These are phyloP conservation scores for Phialophora macrospora DNA, from an alignment of 2,329 filamentous ascomycete species.

Conservation along the genomic window DNA sequence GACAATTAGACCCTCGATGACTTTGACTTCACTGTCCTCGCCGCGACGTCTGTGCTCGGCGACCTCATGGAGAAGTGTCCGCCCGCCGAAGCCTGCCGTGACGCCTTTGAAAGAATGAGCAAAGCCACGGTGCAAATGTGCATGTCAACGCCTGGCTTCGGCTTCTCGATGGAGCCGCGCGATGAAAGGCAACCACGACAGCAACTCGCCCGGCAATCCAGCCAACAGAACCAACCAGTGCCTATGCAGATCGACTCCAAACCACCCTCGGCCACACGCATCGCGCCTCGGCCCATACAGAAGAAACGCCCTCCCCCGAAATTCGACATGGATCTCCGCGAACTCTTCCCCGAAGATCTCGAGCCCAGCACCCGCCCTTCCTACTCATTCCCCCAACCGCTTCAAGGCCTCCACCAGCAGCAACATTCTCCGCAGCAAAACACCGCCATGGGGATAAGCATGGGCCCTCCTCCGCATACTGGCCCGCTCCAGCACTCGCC, in stretches of 20 bases:
- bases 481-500: slow-evolving; percentile 13
- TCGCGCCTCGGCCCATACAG: slow-evolving; percentile 25
- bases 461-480: slow-evolving; percentile 4
- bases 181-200: slow-evolving; percentile 25
- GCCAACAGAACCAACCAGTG: slow-evolving; percentile 39
- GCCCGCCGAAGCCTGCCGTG: slow-evolving; percentile 89
- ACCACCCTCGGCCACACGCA: slow-evolving; percentile 14
- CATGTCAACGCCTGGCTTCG: slow-evolving; percentile 82
- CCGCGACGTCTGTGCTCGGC: slow-evolving; percentile 87
- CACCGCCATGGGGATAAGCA: not conserved
- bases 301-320: slow-evolving; percentile 54
- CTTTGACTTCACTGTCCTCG: slow-evolving; percentile 94
- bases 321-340: slow-evolving; percentile 63
- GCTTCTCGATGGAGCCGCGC: slow-evolving; percentile 45
- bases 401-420: slow-evolving; percentile 21
- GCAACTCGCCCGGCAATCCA: slow-evolving; percentile 45
- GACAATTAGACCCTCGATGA: slow-evolving; percentile 75
- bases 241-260: slow-evolving; percentile 37
- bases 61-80: slow-evolving; percentile 95
- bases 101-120: slow-evolving; percentile 92
- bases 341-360: slow-evolving; percentile 56
- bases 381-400: slow-evolving; percentile 29
- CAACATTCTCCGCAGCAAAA: slow-evolving; percentile 5
- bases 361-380: slow-evolving; percentile 38
- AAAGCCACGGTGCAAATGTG: slow-evolving; percentile 97